Evolutionary conservation across 83 land plant genomes (phyloP).

Genomic region (Larix sibirica): DNA sequence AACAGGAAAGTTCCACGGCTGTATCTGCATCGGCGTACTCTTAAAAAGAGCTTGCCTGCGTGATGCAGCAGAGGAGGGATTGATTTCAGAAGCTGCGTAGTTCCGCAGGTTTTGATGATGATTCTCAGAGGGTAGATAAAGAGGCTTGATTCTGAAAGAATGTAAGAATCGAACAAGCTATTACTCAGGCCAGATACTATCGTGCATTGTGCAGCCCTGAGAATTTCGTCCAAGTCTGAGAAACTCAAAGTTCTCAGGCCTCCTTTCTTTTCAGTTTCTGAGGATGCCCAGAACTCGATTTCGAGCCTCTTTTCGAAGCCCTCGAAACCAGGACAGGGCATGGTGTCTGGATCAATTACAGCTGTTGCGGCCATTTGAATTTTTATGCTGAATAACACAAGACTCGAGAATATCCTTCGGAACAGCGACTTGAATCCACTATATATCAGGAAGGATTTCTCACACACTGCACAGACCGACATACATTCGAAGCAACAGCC

Average conservation of each 20-base stretch:
- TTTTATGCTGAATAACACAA: not conserved
- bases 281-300: constrained; percentile 53
- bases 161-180: constrained; percentile 73
- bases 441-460: not conserved
- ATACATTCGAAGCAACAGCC: not conserved
- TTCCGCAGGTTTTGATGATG: constrained; percentile 95
- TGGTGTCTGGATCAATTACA: not conserved
- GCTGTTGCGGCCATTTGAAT: not conserved
- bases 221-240: constrained; percentile 45
- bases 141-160: constrained; percentile 89
- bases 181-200: constrained; percentile 83
- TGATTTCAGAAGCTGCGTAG: constrained; percentile 77
- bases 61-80: constrained; percentile 53
- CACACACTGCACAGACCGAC: not conserved
- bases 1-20: constrained; percentile 86
- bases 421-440: not conserved
- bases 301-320: constrained; percentile 96
- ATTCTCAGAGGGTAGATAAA: constrained; percentile 78
- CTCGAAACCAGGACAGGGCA: constrained; percentile 79
- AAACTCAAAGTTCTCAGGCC: constrained; percentile 51
- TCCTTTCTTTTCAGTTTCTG: constrained; percentile 29
- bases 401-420: not conserved
- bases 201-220: constrained; percentile 80
- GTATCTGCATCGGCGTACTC: constrained; percentile 55
- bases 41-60: constrained; percentile 44